Base-by-base conservation (phyloP, 176 grass and related monocot genomes). In the Ensete glaucum region DNA sequence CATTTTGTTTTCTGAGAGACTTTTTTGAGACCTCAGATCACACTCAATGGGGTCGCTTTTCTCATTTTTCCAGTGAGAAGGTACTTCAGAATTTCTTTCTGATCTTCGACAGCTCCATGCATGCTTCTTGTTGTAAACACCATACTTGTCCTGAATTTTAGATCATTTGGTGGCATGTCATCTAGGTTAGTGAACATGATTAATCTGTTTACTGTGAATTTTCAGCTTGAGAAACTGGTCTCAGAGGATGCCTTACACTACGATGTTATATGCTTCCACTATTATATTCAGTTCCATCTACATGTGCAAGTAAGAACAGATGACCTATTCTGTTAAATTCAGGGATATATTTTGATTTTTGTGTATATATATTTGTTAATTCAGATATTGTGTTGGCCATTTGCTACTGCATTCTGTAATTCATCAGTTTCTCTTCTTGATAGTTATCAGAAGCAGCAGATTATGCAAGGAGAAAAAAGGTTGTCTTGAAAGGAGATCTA, bases 21-120 rank as follows among this genome's bases (percentile, higher is more conserved):
- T 99, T 99, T 75, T 99, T 99, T 26, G 95, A 94, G 76, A 99
- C 91, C 62, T 99, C 95, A 67, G 95, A 99, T 69, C 95, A 93
- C 79, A 94, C 87, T 52, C 95, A 94, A 72, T 99, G 95, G 95
- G 91, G 95, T 48, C 78, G 84, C 1, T 99, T 91, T 84, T 85
- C 88, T 81, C 87, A 91, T 54, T 94, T 99, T 81, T 91, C 88
- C 63, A 91, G 87, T 62, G 95, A 91, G 34, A 99, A 99, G 95
- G 95, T 99, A 82, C 80, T 52, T 69, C 54, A 65, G 71, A 85
- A 79, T 53, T 43, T 77, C 54, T 71, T 71, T 54, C 19, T 24
- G 34, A 48, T 24, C 13, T 71, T 72, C 4, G 50, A 64, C 63
- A 9, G 12, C 68, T 1, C 48, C 8, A 56, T 71, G 48, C 50